Evolutionary conservation across 306 rosid species (phyloP), one percentile per base, ranked within the genome.

Genomic region (Cicer yamashitae): DNA sequence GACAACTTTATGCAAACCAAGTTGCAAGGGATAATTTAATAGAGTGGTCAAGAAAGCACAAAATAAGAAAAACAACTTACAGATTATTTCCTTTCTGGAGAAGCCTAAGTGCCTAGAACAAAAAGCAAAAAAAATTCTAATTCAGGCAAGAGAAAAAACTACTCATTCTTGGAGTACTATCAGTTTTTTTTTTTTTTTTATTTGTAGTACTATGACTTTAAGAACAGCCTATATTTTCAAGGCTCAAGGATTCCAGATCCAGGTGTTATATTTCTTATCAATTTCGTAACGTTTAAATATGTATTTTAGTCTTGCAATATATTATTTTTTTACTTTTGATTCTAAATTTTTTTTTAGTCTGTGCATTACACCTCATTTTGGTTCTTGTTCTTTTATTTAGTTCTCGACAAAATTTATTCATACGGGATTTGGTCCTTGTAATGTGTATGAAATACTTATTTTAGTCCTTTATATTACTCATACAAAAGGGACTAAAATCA

Each of bases 181-280:
- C 34, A 25, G 34, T 25, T 25, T 25, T 25, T 25, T 25, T 25
- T 2, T 25, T 1, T 1, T 25, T 25, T 0, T 22, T 0, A 25
- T 25, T 50, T 10, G 18, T 8, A 39, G 40, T 14, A 52, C 17
- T 61, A 3, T 50, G 62, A 62, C 34, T 30, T 60, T 9, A 15
- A 37, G 12, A 48, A 40, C 54, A 61, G 8, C 70, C 25, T 59
- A 30, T 45, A 76, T 7, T 57, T 40, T 20, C 59, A 59, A 46
- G 48, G 34, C 34, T 2, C 34, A 25, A 25, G 34, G 34, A 25
- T 25, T 25, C 34, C 34, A 25, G 25, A 46, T 7, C 11, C 46
- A 7, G 17, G 14, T 8, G 6, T 50, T 15, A 10, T 41, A 71
- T 50, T 40, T 41, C 10, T 47, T 3, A 20, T 45, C 47, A n/a